These are phyloP conservation scores for Ceratobasidium sp. DNA, from an alignment of 1,284 basidiomycete genomes.

Conservation along the genomic window DNA sequence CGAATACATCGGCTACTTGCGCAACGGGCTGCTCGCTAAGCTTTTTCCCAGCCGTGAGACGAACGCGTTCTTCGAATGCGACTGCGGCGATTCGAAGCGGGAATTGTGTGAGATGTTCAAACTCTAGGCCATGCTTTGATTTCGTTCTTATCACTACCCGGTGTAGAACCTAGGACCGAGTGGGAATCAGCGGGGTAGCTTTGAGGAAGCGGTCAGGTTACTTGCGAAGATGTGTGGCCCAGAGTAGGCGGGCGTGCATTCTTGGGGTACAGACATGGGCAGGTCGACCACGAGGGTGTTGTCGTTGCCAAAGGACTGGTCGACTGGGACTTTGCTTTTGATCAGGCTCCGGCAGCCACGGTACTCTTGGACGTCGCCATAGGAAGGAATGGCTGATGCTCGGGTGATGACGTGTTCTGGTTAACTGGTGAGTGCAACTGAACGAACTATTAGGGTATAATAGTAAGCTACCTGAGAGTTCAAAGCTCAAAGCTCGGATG, in stretches of 20 bases:
- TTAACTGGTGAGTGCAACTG: not conserved
- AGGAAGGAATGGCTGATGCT: constrained; percentile 20
- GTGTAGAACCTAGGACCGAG: constrained; percentile 22
- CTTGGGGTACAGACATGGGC: constrained; percentile 28
- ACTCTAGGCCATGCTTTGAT: constrained; percentile 33
- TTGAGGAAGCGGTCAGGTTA: not conserved
- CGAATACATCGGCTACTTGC: not conserved
- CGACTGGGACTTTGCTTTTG: constrained; percentile 31
- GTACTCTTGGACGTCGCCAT: constrained; percentile 40
- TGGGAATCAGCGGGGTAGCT: not conserved
- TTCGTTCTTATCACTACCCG: constrained; percentile 44
- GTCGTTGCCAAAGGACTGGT: constrained; percentile 24
- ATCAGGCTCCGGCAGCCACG: constrained; percentile 31
- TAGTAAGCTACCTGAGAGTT: constrained; percentile 10
- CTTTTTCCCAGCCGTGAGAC: constrained; percentile 43
- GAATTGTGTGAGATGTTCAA: constrained; percentile 33
- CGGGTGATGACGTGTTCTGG: constrained; percentile 37
- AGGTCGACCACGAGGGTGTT: constrained; percentile 14
- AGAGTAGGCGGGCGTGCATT: constrained; percentile 32
- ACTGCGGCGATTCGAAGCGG: constrained; percentile 38
- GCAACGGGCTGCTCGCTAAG: not conserved
- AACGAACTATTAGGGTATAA: not conserved
- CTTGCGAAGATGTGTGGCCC: constrained; percentile 36
- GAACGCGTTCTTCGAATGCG: constrained; percentile 38
- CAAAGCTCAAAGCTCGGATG: constrained; percentile 14